Base-by-base conservation (phyloP, 2,329 filamentous ascomycete species). In the Botrytis squamosa region DNA sequence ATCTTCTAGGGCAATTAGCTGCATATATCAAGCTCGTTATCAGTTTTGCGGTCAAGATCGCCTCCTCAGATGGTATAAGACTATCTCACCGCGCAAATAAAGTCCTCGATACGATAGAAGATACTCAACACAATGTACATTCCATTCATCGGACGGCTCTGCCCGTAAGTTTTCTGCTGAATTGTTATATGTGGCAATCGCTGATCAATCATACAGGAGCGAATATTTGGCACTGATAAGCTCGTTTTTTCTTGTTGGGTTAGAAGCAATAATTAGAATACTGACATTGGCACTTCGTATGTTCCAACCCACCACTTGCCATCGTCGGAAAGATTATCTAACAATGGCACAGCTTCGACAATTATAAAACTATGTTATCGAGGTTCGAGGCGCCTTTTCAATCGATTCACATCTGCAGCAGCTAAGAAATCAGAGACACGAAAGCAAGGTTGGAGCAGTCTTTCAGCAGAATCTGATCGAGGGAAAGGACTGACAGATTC, bases 211-310 rank as follows among this genome's bases (percentile, higher is more conserved):
- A 36, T 46, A 72, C 75, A 94, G 92, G 82, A 88, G 88, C 83
- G 95, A 99, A 85, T 98, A 98, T 84, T 84, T 97, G 76, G 94
- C 95, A 57, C 89, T 99, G 62, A 84, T 96, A 65, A 90, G 91
- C 72, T 98, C 95, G 12, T 92, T 98, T 80, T 80, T 93, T 70
- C 88, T 99, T 55, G 91, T 98, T 74, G 87, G 90, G 65, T 87
- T 97, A 77, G 96, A 99, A 83, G 90, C 91, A 73, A 80, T 97
- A 75, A 92, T 97, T 79, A 91, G 95, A 79, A 86, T 97, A 74
- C 89, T 97, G 75, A 98, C 96, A 2, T 88, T 98, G 75, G 93
- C 93, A 52, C 88, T 99, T 60, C 96, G 92, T 95, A 85, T 82
- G 91, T 75, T 25, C n/a, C 16, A 36, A 42, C 18, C 9, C 46